A percentile compares a stretch with the other conserved stretches of the same genome.
phyloP scores from a whole-genome alignment of 2,329 filamentous ascomycete genomes.

The Penicillium sp. region DNA sequence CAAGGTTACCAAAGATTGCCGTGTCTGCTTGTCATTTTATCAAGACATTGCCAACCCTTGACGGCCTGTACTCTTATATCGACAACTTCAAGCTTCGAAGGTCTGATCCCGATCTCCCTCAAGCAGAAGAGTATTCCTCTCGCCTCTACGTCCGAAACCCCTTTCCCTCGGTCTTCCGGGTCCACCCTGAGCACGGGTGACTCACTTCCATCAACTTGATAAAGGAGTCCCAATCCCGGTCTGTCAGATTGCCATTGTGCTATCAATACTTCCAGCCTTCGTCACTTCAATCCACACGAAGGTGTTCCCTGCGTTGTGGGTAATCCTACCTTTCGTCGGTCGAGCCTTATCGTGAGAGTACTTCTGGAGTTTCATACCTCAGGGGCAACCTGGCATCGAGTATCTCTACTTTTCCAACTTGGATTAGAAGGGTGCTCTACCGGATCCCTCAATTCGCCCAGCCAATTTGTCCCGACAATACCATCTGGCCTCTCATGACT shows the following conservation, averaged over 20 bases:
- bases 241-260: neutral
- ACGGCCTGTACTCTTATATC: conserved; percentile 16
- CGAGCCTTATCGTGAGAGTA: conserved; percentile 4
- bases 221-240: neutral
- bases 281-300: conserved; percentile 7
- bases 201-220: conserved; percentile 6
- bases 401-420: conserved; percentile 20
- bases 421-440: conserved; percentile 23
- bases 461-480: neutral
- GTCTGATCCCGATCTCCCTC: neutral
- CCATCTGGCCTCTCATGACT: conserved; percentile 27
- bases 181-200: conserved; percentile 10
- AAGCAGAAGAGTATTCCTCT: conserved; percentile 5
- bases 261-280: neutral
- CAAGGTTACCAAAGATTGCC: conserved; percentile 5
- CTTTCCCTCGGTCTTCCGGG: conserved; percentile 4
- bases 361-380: conserved; percentile 4
- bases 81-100: conserved; percentile 9
- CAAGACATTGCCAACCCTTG: conserved; percentile 11
- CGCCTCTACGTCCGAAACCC: neutral
- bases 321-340: conserved; percentile 2
- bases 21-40: conserved; percentile 6
- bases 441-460: conserved; percentile 18
- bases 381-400: conserved; percentile 25
- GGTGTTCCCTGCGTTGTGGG: neutral